Conservation (phyloP, 768 basidiomycete genomes). For the Agaricus blazei region DNA sequence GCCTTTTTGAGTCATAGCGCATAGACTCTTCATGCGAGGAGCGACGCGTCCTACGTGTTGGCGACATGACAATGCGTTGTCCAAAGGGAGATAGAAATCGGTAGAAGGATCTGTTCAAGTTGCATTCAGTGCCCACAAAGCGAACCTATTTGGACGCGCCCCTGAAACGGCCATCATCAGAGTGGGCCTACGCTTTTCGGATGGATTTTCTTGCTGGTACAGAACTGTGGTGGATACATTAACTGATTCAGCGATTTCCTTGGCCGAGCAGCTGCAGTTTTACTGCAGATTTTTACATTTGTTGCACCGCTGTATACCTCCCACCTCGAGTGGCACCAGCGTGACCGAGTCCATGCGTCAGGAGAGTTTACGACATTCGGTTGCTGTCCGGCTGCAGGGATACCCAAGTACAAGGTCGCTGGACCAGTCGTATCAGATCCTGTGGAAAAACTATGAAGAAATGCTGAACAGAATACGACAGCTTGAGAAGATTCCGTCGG, state of each 20-base stretch:
- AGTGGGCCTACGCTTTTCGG: neutral
- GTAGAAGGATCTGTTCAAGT: neutral
- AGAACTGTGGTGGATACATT: neutral
- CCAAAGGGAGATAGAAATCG: neutral
- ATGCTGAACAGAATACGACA: conserved; percentile 6
- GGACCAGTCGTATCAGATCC: neutral
- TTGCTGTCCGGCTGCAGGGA: neutral
- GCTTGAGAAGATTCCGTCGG: conserved; percentile 2
- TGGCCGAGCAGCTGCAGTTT: neutral
- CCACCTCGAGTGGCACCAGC: neutral
- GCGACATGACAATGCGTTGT: neutral
- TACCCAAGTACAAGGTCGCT: neutral
- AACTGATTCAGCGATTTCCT: neutral
- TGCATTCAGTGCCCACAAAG: conserved; percentile 1
- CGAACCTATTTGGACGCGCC: neutral
- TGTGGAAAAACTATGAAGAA: neutral
- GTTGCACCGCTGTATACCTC: neutral
- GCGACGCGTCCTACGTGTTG: neutral
- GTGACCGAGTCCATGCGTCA: neutral
- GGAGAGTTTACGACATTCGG: neutral
- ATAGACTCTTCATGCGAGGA: neutral
- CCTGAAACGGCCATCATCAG: conserved; percentile 8
- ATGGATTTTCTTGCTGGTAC: neutral
- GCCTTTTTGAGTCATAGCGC: conserved; percentile 3
- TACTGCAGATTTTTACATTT: neutral